These are phyloP conservation scores for Neurospora sp. DNA, from an alignment of 495 filamentous ascomycete species.

Conservation along the genomic window DNA sequence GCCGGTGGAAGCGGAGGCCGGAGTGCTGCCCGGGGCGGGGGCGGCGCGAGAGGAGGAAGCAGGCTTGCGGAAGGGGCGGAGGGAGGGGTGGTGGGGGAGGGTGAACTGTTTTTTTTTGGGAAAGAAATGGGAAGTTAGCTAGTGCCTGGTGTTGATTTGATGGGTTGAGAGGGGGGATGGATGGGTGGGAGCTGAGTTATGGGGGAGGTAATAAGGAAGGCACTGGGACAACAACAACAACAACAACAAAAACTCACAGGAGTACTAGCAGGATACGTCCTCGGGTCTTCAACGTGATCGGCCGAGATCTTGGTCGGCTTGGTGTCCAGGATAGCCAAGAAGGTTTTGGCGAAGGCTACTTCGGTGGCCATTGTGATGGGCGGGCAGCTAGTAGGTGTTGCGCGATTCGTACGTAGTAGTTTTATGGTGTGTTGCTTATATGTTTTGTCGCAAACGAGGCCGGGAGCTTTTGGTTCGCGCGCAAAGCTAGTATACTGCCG, in stretches of 20 bases:
- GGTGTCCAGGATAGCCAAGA: conserved; percentile 68
- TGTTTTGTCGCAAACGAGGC: background rate
- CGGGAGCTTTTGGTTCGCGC: background rate
- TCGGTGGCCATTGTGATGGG: conserved; percentile 40
- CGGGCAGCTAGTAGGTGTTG: background rate
- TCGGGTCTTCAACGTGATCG: conserved; percentile 80
- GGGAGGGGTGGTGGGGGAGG: conserved; percentile 33
- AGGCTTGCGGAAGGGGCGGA: conserved; percentile 8
- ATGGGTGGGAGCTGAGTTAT: background rate
- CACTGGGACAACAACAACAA: background rate
- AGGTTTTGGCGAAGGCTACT: conserved; percentile 69
- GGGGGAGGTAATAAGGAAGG: background rate
- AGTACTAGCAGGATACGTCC: conserved; percentile 54
- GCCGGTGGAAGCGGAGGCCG: background rate
- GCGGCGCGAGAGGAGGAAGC: background rate
- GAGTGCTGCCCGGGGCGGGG: background rate
- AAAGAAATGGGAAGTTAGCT: background rate
- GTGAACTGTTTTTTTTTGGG: conserved; percentile 25
- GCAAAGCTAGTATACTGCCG: background rate
- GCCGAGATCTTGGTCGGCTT: conserved; percentile 64
- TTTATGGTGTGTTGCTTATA: background rate
- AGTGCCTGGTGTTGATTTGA: background rate
- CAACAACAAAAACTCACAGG: conserved; percentile 48
- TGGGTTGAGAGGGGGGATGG: background rate
- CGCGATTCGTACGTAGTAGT: background rate